Evolutionary conservation across 1,284 basidiomycete genomes (phyloP).

Genomic region (Cutaneotrichosporon daszewskae): DNA sequence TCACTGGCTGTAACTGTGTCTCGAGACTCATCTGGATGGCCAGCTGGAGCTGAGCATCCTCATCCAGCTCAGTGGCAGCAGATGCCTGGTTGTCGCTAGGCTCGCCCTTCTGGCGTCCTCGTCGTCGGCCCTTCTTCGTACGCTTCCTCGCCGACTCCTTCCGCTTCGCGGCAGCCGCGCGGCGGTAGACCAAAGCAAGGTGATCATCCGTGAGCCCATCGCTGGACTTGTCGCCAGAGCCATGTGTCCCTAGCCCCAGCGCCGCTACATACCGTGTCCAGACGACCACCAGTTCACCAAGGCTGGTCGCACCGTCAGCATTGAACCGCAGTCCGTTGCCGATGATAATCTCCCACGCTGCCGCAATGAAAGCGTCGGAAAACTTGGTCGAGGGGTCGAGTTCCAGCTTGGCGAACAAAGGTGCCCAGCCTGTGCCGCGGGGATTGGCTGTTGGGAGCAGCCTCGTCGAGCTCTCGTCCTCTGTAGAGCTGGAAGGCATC

Average conservation of each 20-base stretch:
- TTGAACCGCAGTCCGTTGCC: slow-evolving; percentile 37
- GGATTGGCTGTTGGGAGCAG: slow-evolving; percentile 2
- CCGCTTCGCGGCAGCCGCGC: slow-evolving; percentile 29
- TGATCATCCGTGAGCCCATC: slow-evolving; percentile 27
- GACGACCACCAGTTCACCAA: slow-evolving; percentile 31
- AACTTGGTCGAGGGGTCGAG: slow-evolving; percentile 54
- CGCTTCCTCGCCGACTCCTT: slow-evolving; percentile 5
- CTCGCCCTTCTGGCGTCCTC: neutral
- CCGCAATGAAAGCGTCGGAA: slow-evolving; percentile 55
- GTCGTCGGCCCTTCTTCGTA: slow-evolving; percentile 6
- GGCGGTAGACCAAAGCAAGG: slow-evolving; percentile 47
- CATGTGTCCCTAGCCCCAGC: slow-evolving; percentile 35
- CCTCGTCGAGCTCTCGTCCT: neutral
- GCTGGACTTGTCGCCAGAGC: slow-evolving; percentile 3
- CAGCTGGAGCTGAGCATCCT: slow-evolving; percentile 22
- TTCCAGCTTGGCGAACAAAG: slow-evolving; percentile 53
- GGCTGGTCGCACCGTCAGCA: slow-evolving; percentile 22
- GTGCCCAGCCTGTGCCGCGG: neutral
- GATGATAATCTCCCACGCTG: slow-evolving; percentile 50
- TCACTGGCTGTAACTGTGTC: no score
- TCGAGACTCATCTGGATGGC: slow-evolving; percentile 25
- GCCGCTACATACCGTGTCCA: slow-evolving; percentile 38
- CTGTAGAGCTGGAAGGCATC: neutral
- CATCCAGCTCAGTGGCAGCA: slow-evolving; percentile 7
- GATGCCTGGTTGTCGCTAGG: neutral